Conservation (phyloP, 2,329 filamentous ascomycete species). For the Sclerotiophoma versabilis region DNA sequence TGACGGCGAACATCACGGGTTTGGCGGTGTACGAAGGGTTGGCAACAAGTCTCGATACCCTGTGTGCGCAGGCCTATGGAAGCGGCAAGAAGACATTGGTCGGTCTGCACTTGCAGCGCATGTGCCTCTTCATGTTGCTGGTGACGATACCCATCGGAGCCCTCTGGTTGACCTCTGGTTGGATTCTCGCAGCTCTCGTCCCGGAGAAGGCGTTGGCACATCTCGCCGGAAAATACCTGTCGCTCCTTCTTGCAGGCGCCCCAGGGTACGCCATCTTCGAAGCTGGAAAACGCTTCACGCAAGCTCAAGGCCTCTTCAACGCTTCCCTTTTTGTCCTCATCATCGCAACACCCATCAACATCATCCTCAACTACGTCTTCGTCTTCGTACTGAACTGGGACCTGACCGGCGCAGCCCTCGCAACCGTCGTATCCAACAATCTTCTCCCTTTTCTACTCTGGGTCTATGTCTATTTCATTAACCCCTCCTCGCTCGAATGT, state of each 20-base stretch:
- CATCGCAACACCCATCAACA: slow-evolving; percentile 58
- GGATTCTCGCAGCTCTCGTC: slow-evolving; percentile 56
- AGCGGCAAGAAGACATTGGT: slow-evolving; percentile 58
- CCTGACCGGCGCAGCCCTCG: slow-evolving; percentile 60
- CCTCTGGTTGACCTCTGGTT: slow-evolving; percentile 59
- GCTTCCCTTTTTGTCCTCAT: slow-evolving; percentile 58
- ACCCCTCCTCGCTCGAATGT: slow-evolving; percentile 52
- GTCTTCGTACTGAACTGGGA: slow-evolving; percentile 53
- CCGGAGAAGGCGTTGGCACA: slow-evolving; percentile 57
- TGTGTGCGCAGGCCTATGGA: slow-evolving; percentile 62
- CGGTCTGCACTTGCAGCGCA: slow-evolving; percentile 61
- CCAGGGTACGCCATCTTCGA: slow-evolving; percentile 64
- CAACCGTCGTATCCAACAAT: slow-evolving; percentile 58
- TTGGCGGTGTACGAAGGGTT: slow-evolving; percentile 61
- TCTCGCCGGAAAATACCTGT: slow-evolving; percentile 59
- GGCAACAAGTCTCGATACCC: slow-evolving; percentile 60
- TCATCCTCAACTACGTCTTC: slow-evolving; percentile 59
- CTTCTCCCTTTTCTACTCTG: slow-evolving; percentile 58
- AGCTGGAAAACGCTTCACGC: slow-evolving; percentile 62
- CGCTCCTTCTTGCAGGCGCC: slow-evolving; percentile 58
- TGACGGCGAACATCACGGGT: slow-evolving; percentile 63
- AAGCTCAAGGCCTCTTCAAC: slow-evolving; percentile 63
- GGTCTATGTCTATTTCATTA: slow-evolving; percentile 54
- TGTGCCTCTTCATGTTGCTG: slow-evolving; percentile 59
- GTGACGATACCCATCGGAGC: slow-evolving; percentile 58